These are phyloP conservation scores for Ceratocystis albifundus DNA, from an alignment of 2,329 filamentous ascomycete species.

Conservation along the genomic window DNA sequence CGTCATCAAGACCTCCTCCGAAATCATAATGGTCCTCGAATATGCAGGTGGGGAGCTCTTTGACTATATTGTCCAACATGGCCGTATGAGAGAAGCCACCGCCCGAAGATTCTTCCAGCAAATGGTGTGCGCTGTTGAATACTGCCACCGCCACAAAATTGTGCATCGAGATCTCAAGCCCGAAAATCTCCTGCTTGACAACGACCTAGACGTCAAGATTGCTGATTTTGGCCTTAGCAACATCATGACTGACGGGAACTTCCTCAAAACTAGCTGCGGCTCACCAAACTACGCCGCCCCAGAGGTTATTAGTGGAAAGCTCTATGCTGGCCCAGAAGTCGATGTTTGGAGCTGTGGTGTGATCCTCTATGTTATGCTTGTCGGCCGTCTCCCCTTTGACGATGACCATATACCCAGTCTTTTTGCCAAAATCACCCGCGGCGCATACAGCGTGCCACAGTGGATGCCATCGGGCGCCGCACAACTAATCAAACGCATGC, in stretches of 20 bases:
- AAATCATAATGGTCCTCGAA: slow-evolving; percentile 99
- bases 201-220: slow-evolving; percentile 96
- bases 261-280: slow-evolving; percentile 94
- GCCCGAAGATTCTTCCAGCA: slow-evolving; percentile 98
- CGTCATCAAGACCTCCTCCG: slow-evolving; percentile 83
- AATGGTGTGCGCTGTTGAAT: slow-evolving; percentile 96
- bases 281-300: slow-evolving; percentile 97
- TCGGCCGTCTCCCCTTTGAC: slow-evolving; percentile 82
- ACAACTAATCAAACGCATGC: slow-evolving; percentile 77
- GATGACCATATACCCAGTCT: slow-evolving; percentile 96
- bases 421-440: slow-evolving; percentile 94
- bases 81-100: slow-evolving; percentile 78
- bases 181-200: slow-evolving; percentile 89
- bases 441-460: slow-evolving; percentile 80
- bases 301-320: slow-evolving; percentile 93
- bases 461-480: slow-evolving; percentile 82
- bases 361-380: slow-evolving; percentile 73
- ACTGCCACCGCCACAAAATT: slow-evolving; percentile 97
- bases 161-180: slow-evolving; percentile 96
- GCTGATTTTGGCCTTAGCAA: slow-evolving; percentile 97
- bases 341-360: slow-evolving; percentile 97
- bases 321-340: slow-evolving; percentile 94
- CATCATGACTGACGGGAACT: slow-evolving; percentile 99
- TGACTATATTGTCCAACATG: slow-evolving; percentile 93
- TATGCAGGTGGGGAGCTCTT: slow-evolving; percentile 95